A percentile compares a stretch with the other conserved stretches of the same genome.
Evolutionary conservation across 306 rosid species (phyloP).

Genomic region (Sphenostylis stenocarpa): DNA sequence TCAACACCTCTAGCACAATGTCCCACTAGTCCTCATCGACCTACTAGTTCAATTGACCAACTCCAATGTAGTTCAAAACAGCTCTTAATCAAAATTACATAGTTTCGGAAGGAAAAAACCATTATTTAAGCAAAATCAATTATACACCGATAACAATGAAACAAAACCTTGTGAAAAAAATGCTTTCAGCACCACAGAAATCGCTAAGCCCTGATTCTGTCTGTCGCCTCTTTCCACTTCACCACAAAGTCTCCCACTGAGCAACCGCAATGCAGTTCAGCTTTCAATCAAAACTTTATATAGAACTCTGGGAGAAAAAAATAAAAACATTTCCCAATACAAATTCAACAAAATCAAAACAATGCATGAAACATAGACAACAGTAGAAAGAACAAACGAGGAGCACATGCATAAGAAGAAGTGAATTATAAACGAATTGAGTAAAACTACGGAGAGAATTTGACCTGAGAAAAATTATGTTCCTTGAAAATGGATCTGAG

Average conservation of each 20-base stretch:
- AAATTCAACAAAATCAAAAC: background rate
- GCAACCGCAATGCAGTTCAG: conserved; percentile 2
- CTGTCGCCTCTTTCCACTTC: background rate
- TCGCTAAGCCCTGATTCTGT: background rate
- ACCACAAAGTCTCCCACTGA: background rate
- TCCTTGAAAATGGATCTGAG: background rate
- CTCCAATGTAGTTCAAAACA: conserved; percentile 10
- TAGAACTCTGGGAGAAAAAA: background rate
- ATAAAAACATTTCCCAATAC: background rate
- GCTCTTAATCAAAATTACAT: background rate
- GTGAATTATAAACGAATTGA: background rate
- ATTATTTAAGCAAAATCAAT: background rate
- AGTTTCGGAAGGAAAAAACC: background rate
- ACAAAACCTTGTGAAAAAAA: too few relatives aligned
- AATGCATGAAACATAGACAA: background rate
- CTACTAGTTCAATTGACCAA: background rate
- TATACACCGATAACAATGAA: background rate
- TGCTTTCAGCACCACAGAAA: background rate
- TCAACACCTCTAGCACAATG: background rate
- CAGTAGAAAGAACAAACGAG: background rate
- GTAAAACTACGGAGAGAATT: background rate
- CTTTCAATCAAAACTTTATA: background rate
- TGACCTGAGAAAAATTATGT: background rate
- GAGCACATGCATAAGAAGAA: conserved; percentile 10
- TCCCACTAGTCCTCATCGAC: background rate